Evolutionary conservation across 306 rosid species (phyloP).

Genomic region (cucumber (Cucumis sativus)): Cucumber_9930_V3 NC_026657.2:37964001-37964500

Average conservation of each 20-base stretch:
- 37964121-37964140: neutral
- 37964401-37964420: neutral
- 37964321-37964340: too few relatives aligned
- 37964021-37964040: neutral
- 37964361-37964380: too few relatives aligned
- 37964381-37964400: too few relatives aligned
- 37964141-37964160: neutral
- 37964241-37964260: too few relatives aligned
- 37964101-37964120: neutral
- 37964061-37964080: neutral
- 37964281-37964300: too few relatives aligned
- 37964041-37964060: neutral
- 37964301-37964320: too few relatives aligned
- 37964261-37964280: too few relatives aligned
- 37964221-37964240: neutral
- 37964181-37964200: neutral
- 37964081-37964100: neutral
- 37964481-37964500: neutral
- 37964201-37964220: neutral
- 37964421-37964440: neutral
- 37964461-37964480: neutral
- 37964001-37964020: neutral
- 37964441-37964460: neutral
- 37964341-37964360: too few relatives aligned
- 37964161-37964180: neutral